These are phyloP conservation scores for Actinomortierella ambigua DNA, from an alignment of 371 early-diverging fungal genomes.

Conservation along the genomic window DNA sequence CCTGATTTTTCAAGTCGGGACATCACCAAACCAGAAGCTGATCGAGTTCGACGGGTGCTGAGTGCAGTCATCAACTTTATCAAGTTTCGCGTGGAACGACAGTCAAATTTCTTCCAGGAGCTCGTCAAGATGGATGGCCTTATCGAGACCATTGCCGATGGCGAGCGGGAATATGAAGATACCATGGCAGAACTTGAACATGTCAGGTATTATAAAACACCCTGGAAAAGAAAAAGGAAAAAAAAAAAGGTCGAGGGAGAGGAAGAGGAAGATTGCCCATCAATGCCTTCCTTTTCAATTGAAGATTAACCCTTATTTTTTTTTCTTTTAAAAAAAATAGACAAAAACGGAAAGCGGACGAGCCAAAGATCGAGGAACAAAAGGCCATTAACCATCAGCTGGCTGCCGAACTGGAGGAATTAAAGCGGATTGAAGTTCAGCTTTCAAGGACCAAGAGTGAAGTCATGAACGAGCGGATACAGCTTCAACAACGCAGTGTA, in stretches of 20 bases:
- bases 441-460: slow-evolving; percentile 18
- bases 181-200: slow-evolving; percentile 16
- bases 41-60: slow-evolving; percentile 64
- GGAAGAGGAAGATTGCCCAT: no score
- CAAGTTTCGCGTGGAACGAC: slow-evolving; percentile 83
- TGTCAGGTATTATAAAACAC: slow-evolving; percentile 9
- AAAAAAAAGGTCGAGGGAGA: no score
- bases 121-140: slow-evolving; percentile 19
- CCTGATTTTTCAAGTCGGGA: slow-evolving; percentile 76
- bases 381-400: slow-evolving; percentile 17
- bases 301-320: background rate
- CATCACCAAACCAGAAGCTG: slow-evolving; percentile 72
- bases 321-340: slow-evolving; percentile 2
- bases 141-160: slow-evolving; percentile 7
- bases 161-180: slow-evolving; percentile 17
- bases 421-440: slow-evolving; percentile 17
- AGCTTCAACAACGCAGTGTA: slow-evolving; percentile 3
- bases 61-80: slow-evolving; percentile 85
- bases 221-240: no score
- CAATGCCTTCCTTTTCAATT: no score
- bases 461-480: slow-evolving; percentile 15
- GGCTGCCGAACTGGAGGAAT: slow-evolving; percentile 20
- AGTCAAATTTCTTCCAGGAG: slow-evolving; percentile 14
- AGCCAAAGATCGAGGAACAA: slow-evolving; percentile 27
- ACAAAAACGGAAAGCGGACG: slow-evolving; percentile 17